Evolutionary conservation across 2,329 filamentous ascomycete genomes (phyloP).

Genomic region (Neofusicoccum umdonicola): DNA sequence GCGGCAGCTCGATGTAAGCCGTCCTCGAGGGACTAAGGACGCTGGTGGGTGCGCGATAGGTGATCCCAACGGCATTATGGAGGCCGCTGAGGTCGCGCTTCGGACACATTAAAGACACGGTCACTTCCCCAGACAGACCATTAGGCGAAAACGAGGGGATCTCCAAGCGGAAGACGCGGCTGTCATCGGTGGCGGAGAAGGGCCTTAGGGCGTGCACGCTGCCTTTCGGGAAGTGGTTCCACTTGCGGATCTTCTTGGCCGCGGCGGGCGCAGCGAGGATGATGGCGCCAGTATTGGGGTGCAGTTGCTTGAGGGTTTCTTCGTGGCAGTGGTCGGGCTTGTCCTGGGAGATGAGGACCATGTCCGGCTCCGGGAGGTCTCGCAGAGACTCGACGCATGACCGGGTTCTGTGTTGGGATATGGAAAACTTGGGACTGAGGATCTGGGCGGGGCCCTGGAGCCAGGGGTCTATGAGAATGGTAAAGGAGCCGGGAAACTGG

Average conservation of each 20-base stretch:
- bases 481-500: slow-evolving; percentile 54
- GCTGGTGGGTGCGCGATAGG: slow-evolving; percentile 60
- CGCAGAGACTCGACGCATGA: slow-evolving; percentile 58
- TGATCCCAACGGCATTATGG: slow-evolving; percentile 69
- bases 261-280: slow-evolving; percentile 66
- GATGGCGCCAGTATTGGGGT: slow-evolving; percentile 53
- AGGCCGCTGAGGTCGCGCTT: slow-evolving; percentile 60
- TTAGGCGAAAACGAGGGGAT: slow-evolving; percentile 54
- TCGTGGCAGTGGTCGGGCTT: slow-evolving; percentile 71
- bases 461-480: slow-evolving; percentile 72
- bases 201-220: slow-evolving; percentile 43
- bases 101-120: slow-evolving; percentile 64
- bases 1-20: slow-evolving; percentile 14
- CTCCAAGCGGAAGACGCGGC: slow-evolving; percentile 46
- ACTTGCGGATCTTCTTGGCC: slow-evolving; percentile 63
- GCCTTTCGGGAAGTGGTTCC: slow-evolving; percentile 65
- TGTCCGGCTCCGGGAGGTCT: slow-evolving; percentile 53
- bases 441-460: slow-evolving; percentile 60
- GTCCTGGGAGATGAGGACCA: slow-evolving; percentile 60
- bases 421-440: slow-evolving; percentile 60
- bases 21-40: slow-evolving; percentile 29
- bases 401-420: slow-evolving; percentile 54
- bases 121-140: slow-evolving; percentile 64
- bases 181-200: slow-evolving; percentile 5
- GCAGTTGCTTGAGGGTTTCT: slow-evolving; percentile 64